phyloP scores from a whole-genome alignment of 371 early-diverging fungal genomes.

The Mucor plumbeus region DNA sequence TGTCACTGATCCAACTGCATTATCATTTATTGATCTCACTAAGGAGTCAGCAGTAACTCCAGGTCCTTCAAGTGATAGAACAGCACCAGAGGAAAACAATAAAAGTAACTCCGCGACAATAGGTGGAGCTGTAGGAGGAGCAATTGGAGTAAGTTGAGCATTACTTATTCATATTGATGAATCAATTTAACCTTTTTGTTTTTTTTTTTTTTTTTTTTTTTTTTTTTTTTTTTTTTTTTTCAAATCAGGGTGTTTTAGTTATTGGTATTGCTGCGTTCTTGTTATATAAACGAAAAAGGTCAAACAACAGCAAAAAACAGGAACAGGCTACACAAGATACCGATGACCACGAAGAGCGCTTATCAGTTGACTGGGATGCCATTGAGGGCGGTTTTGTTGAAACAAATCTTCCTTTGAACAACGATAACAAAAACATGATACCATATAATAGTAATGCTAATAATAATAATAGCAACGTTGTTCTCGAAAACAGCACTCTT shows the following conservation, averaged over 20 bases:
- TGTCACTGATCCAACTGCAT: not conserved
- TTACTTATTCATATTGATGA: not conserved
- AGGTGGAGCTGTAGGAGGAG: not conserved
- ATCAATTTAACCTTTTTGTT: not conserved
- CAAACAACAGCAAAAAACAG: not conserved
- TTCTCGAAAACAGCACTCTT: not conserved
- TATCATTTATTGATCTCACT: not conserved
- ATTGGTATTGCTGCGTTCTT: not conserved
- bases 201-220: no score
- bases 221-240: no score
- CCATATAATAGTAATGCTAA: not conserved
- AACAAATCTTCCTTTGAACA: not conserved
- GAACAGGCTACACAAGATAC: not conserved
- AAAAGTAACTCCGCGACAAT: not conserved
- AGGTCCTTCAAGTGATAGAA: not conserved
- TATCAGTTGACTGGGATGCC: not conserved
- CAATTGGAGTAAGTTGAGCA: not conserved
- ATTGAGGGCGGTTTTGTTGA: not conserved
- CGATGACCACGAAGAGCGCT: not conserved
- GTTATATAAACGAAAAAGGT: not conserved
- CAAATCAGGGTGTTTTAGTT: not conserved
- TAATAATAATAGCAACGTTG: not conserved
- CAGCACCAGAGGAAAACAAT: not conserved
- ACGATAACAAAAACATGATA: not conserved
- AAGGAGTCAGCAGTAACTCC: not conserved